phyloP scores from a whole-genome alignment of 352 stramenopile genomes.

The Phytophthora constricta region DNA sequence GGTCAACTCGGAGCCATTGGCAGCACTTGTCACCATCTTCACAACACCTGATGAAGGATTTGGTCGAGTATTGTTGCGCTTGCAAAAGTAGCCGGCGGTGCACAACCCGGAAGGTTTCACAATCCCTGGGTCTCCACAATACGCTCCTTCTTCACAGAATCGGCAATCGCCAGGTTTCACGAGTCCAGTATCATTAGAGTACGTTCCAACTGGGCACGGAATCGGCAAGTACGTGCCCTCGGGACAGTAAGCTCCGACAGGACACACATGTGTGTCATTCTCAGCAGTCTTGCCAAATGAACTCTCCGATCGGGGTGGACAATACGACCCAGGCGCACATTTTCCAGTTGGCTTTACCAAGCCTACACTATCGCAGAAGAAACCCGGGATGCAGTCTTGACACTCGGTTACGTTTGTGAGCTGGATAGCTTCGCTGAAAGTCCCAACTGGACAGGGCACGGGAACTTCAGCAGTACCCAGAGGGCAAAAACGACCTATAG shows the following conservation, averaged over 20 bases:
- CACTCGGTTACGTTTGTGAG: slow-evolving; percentile 54
- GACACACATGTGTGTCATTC: slow-evolving; percentile 59
- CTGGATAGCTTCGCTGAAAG: slow-evolving; percentile 56
- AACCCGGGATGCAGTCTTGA: slow-evolving; percentile 42
- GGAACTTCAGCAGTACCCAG: slow-evolving; percentile 43
- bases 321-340: slow-evolving; percentile 71
- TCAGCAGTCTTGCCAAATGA: slow-evolving; percentile 45
- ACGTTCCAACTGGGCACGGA: slow-evolving; percentile 67
- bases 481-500: slow-evolving; percentile 58
- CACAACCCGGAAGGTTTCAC: slow-evolving; percentile 49
- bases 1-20: slow-evolving; percentile 12
- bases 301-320: slow-evolving; percentile 46
- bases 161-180: slow-evolving; percentile 52
- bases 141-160: slow-evolving; percentile 62
- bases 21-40: slow-evolving; percentile 11
- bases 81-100: slow-evolving; percentile 55
- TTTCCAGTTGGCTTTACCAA: slow-evolving; percentile 34
- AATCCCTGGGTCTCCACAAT: slow-evolving; percentile 45
- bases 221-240: slow-evolving; percentile 68
- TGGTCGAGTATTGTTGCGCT: slow-evolving; percentile 50
- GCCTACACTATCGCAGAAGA: slow-evolving; percentile 44
- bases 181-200: slow-evolving; percentile 60
- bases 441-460: slow-evolving; percentile 68
- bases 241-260: slow-evolving; percentile 77
- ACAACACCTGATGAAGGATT: slow-evolving; percentile 45